Percentiles rank a stretch among this genome's conserved stretches.
Conservation (phyloP, 208 protist species). For the Kentomonas sorsogonicus region DNA sequence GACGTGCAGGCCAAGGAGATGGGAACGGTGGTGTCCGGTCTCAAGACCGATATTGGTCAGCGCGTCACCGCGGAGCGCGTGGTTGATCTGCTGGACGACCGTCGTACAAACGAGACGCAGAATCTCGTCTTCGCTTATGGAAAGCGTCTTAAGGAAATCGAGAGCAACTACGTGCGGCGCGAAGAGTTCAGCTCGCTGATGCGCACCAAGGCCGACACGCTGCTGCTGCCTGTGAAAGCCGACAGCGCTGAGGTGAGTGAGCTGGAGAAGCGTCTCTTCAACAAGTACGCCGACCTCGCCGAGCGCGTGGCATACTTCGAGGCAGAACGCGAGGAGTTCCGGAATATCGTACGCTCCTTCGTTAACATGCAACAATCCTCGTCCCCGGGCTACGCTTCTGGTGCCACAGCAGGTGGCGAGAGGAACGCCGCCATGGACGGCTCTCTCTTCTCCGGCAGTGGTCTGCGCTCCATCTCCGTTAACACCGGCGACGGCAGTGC, state of each 20-base stretch:
- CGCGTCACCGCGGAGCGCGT: conserved; percentile 8
- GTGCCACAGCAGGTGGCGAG: too few relatives aligned
- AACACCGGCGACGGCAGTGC: too few relatives aligned
- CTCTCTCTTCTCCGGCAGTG: too few relatives aligned
- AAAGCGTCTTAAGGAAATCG: conserved; percentile 42
- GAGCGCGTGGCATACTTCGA: conserved; percentile 75
- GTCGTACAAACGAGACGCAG: conserved; percentile 15
- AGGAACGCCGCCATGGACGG: too few relatives aligned
- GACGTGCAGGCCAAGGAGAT: conserved; percentile 55
- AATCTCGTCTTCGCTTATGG: conserved; percentile 12
- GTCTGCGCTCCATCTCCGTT: too few relatives aligned
- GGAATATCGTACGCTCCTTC: conserved; percentile 40
- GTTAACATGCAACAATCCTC: too few relatives aligned
- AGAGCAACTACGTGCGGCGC: conserved; percentile 35
- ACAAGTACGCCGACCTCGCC: conserved; percentile 56
- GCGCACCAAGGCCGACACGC: conserved; percentile 46
- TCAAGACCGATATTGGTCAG: conserved; percentile 27
- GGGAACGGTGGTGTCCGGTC: conserved; percentile 24
- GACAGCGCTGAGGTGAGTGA: conserved; percentile 46
- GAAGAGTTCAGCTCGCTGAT: conserved; percentile 43
- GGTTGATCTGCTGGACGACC: conserved; percentile 3
- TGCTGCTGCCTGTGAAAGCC: conserved; percentile 44
- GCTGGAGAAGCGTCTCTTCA: conserved; percentile 40
- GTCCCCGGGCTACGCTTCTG: too few relatives aligned
- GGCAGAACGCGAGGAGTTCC: conserved; percentile 65